Evolutionary conservation across 148 eudicot genomes (phyloP).

Genomic region (Nepenthes gracilis): DNA sequence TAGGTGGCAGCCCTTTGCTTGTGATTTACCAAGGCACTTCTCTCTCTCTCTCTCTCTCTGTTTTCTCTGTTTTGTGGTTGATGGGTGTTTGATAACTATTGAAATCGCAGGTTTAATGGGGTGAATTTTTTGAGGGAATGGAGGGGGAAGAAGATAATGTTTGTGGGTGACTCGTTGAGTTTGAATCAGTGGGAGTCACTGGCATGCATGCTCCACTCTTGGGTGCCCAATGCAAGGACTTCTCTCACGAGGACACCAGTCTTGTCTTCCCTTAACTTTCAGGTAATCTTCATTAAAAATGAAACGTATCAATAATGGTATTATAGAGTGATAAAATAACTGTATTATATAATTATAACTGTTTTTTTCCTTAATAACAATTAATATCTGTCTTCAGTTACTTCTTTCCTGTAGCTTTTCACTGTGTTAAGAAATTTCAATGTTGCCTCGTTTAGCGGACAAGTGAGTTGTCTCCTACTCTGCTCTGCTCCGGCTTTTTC

Average conservation of each 20-base stretch:
- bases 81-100: background rate
- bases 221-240: constrained; percentile 56
- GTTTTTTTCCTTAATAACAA: no score
- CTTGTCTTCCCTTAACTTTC: constrained; percentile 42
- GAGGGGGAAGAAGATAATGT: constrained; percentile 85
- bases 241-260: constrained; percentile 24
- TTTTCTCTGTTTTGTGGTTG: background rate
- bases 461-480: no score
- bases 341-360: no score
- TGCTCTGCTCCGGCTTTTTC: background rate
- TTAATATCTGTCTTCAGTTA: no score
- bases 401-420: no score
- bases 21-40: constrained; percentile 59
- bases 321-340: no score
- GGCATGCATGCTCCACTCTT: constrained; percentile 65
- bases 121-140: constrained; percentile 49
- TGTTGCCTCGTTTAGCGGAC: no score
- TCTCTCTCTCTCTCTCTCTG: background rate
- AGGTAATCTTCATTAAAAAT: constrained; percentile 23
- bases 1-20: constrained; percentile 75
- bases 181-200: constrained; percentile 72
- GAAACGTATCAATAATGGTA: no score
- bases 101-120: constrained; percentile 63
- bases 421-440: no score
- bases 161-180: constrained; percentile 82